phyloP scores from a whole-genome alignment of 768 basidiomycete genomes.

The Phaeotremella fagi region DNA sequence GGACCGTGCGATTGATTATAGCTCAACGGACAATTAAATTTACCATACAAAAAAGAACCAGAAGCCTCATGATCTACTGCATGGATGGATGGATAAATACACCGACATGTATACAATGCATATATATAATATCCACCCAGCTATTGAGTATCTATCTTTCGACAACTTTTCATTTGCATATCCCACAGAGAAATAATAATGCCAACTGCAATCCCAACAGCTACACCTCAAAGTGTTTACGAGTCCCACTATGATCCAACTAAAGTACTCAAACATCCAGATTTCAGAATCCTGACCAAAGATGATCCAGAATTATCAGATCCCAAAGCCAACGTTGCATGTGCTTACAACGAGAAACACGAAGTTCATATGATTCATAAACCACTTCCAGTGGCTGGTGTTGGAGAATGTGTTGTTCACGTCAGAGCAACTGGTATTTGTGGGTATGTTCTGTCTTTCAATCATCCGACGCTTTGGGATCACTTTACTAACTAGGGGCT shows the following conservation, averaged over 20 bases:
- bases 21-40: no score
- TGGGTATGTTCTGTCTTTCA: slow-evolving; percentile 34
- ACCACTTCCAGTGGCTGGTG: slow-evolving; percentile 40
- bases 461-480: not conserved
- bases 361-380: slow-evolving; percentile 48
- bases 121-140: not conserved
- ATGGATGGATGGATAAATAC: no score
- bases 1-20: no score
- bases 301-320: slow-evolving; percentile 24
- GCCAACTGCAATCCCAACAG: not conserved
- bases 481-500: not conserved
- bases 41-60: no score
- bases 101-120: no score
- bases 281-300: slow-evolving; percentile 44
- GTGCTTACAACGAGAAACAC: slow-evolving; percentile 45
- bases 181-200: no score
- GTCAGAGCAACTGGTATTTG: slow-evolving; percentile 51
- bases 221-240: slow-evolving; percentile 2
- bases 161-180: not conserved
- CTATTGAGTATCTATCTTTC: not conserved
- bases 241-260: slow-evolving; percentile 44
- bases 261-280: slow-evolving; percentile 43
- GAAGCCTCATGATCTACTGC: no score
- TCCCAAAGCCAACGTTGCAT: slow-evolving; percentile 42
- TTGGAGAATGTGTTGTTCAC: slow-evolving; percentile 45